phyloP scores from a whole-genome alignment of 495 filamentous ascomycete genomes.

The Clohesyomyces aquaticus region DNA sequence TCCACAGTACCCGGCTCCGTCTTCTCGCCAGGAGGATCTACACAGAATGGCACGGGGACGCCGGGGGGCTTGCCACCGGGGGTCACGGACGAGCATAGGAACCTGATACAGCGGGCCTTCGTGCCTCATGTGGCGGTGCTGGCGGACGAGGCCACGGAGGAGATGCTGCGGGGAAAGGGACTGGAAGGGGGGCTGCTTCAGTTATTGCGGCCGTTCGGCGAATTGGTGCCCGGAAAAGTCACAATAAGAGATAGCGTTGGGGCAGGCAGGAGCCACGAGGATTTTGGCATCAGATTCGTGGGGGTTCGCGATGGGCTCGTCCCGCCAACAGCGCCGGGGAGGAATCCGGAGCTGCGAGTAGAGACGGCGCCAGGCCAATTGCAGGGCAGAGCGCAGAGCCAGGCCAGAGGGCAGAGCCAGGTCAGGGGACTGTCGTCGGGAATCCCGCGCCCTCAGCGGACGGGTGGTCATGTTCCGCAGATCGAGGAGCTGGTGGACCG shows the following conservation, averaged over 20 bases:
- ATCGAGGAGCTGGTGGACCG: slow-evolving; percentile 64
- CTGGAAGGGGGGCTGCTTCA: slow-evolving; percentile 80
- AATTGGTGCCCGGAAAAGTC: slow-evolving; percentile 82
- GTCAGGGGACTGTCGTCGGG: slow-evolving; percentile 22
- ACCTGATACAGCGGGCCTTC: slow-evolving; percentile 79
- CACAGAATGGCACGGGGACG: slow-evolving; percentile 37
- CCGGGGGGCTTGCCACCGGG: slow-evolving; percentile 24
- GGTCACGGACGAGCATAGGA: slow-evolving; percentile 63
- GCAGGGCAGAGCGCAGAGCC: slow-evolving; percentile 46
- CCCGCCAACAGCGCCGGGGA: slow-evolving; percentile 37
- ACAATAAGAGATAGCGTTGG: slow-evolving; percentile 88
- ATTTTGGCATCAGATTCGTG: slow-evolving; percentile 86
- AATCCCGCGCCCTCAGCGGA: slow-evolving; percentile 31
- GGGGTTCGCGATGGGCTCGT: slow-evolving; percentile 60
- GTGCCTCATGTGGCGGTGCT: slow-evolving; percentile 85
- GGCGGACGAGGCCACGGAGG: slow-evolving; percentile 80
- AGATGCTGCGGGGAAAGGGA: slow-evolving; percentile 80
- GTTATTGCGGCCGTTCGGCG: slow-evolving; percentile 88
- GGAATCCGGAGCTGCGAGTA: background rate
- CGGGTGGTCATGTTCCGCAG: slow-evolving; percentile 57
- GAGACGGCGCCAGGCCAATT: slow-evolving; percentile 34
- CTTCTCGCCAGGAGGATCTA: slow-evolving; percentile 43
- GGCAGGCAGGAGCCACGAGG: slow-evolving; percentile 78
- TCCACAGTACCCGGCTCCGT: slow-evolving; percentile 42
- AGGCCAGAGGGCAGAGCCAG: slow-evolving; percentile 40